Evolutionary conservation across 768 basidiomycete species (phyloP).

Genomic region (Mycena alexandri): DNA sequence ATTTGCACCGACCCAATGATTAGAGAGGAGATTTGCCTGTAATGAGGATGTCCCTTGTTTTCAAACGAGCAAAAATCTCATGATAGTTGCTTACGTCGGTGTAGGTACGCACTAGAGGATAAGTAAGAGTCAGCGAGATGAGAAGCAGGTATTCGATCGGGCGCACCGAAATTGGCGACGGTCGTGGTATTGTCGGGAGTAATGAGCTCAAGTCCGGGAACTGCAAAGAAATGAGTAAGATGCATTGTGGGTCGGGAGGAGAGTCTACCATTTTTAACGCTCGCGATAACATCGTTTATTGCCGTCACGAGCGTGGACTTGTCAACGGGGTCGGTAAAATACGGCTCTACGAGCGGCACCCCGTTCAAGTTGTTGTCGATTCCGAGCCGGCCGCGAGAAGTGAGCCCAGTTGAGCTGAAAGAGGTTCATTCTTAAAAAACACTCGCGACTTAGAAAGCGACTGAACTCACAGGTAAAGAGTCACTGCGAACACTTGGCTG

Average conservation of each 20-base stretch:
- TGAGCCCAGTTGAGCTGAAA: too few relatives aligned
- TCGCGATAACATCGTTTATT: constrained; percentile 28
- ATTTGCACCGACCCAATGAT: constrained; percentile 74
- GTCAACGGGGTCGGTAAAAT: too few relatives aligned
- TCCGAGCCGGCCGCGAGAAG: too few relatives aligned
- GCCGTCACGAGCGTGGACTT: too few relatives aligned
- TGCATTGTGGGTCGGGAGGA: constrained; percentile 5
- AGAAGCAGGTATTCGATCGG: not conserved
- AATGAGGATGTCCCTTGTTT: not conserved
- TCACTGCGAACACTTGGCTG: too few relatives aligned
- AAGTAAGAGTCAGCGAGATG: constrained; percentile 12
- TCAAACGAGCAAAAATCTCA: not conserved
- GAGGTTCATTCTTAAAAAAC: too few relatives aligned
- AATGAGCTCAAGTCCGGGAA: constrained; percentile 65
- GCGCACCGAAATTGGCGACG: constrained; percentile 62
- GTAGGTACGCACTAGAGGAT: constrained; percentile 54
- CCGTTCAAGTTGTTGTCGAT: too few relatives aligned
- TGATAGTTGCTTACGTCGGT: constrained; percentile 39
- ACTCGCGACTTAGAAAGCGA: too few relatives aligned
- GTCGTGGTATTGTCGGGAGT: constrained; percentile 73
- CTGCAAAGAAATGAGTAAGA: constrained; percentile 42
- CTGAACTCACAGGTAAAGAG: too few relatives aligned
- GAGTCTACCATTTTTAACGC: constrained; percentile 56
- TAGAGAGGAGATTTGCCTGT: constrained; percentile 63
- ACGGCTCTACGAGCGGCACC: too few relatives aligned